Percentiles rank a stretch among this genome's conserved stretches.
Conservation (phyloP, 495 filamentous ascomycete genomes). For the Podospora appendiculata region DNA sequence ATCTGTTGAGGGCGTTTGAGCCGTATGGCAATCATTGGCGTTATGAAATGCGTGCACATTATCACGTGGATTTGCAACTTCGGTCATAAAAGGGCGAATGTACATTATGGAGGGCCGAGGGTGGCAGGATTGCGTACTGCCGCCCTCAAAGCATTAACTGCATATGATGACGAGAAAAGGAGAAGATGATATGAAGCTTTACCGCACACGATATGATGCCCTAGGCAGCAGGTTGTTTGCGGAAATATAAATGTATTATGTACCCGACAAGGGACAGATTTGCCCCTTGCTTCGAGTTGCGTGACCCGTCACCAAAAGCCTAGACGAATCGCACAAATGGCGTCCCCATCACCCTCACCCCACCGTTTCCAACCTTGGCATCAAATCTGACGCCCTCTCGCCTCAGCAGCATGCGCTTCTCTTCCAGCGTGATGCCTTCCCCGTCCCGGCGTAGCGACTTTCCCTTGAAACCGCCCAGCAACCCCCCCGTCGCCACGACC, state of each 20-base stretch:
- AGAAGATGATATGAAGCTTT: no score
- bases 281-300: no score
- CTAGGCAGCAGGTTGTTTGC: no score
- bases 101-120: constrained; percentile 7
- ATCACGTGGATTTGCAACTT: constrained; percentile 8
- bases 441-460: constrained; percentile 26
- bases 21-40: no score
- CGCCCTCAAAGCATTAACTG: no score
- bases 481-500: constrained; percentile 35
- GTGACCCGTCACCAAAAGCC: neutral
- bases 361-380: constrained; percentile 4
- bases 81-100: constrained; percentile 4
- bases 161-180: no score
- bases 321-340: constrained; percentile 29
- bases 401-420: constrained; percentile 33
- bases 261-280: no score
- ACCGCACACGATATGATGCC: no score
- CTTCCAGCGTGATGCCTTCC: constrained; percentile 26
- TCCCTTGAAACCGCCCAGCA: constrained; percentile 47
- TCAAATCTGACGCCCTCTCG: constrained; percentile 35
- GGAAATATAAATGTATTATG: no score
- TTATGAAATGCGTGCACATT: constrained; percentile 9
- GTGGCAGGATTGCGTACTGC: neutral
- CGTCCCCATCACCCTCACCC: constrained; percentile 35
- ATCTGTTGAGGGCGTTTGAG: constrained; percentile 10